Conservation (phyloP, 2,329 filamentous ascomycete species). For the Sclerotiophoma versabilis region DNA sequence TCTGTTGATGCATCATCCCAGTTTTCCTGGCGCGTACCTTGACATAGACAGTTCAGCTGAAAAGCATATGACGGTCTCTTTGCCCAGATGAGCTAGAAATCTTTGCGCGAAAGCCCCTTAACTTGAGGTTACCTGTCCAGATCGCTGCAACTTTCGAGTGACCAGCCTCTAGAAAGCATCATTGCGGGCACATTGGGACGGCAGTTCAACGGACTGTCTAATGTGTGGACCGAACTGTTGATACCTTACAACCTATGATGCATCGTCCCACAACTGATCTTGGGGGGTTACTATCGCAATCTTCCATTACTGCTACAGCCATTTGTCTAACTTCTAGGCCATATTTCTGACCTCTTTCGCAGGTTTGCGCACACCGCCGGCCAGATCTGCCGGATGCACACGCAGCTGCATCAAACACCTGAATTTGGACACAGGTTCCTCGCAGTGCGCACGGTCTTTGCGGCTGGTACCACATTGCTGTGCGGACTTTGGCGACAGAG, state of each 20-base stretch:
- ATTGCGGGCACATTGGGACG: constrained; percentile 60
- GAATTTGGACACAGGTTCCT: constrained; percentile 55
- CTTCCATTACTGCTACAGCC: constrained; percentile 60
- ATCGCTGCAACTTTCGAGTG: constrained; percentile 58
- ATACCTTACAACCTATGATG: constrained; percentile 57
- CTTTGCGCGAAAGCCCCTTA: constrained; percentile 46
- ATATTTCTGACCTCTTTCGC: constrained; percentile 57
- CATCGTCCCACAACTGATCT: constrained; percentile 55
- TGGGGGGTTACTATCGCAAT: constrained; percentile 58
- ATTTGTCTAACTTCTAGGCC: constrained; percentile 56
- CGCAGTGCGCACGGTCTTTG: constrained; percentile 54
- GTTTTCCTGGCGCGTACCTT: constrained; percentile 37
- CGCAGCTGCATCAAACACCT: constrained; percentile 51
- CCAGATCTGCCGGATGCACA: constrained; percentile 54
- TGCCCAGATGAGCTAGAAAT: constrained; percentile 39
- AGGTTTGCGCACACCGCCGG: constrained; percentile 53
- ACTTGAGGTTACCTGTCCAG: constrained; percentile 54
- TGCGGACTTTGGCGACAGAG: constrained; percentile 54
- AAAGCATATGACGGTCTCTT: constrained; percentile 53
- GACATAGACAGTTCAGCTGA: constrained; percentile 54
- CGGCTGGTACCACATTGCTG: constrained; percentile 52
- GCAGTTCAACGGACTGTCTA: constrained; percentile 62
- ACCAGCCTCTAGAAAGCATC: constrained; percentile 57
- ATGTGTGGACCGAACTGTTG: constrained; percentile 56
- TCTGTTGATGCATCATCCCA: constrained; percentile 62